Percentiles rank a stretch among this genome's conserved stretches.
phyloP scores from a whole-genome alignment of 2,329 filamentous ascomycete species.

The Trichoderma gracile region DNA sequence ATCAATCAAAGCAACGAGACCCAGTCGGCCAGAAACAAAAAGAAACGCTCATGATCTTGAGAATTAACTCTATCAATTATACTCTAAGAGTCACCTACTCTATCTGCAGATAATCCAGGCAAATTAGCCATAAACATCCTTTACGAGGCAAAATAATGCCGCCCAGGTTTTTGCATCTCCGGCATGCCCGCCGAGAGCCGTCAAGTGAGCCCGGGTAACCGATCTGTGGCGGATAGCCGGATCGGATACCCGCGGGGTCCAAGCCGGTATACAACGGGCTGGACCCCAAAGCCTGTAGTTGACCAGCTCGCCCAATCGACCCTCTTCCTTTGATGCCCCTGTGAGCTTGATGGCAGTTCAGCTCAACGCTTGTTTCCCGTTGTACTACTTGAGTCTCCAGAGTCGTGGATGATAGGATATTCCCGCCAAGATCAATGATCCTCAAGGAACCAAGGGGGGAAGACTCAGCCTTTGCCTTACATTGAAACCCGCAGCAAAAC shows the following conservation, averaged over 20 bases:
- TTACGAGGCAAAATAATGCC: neutral
- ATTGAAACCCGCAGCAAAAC: no score
- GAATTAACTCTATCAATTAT: neutral
- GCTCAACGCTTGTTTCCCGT: no score
- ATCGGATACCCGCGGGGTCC: conserved; percentile 23
- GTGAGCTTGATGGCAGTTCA: no score
- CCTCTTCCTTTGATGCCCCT: neutral
- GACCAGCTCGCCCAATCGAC: conserved; percentile 7
- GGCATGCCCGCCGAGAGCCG: conserved; percentile 2
- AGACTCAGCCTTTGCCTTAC: no score
- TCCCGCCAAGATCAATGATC: neutral
- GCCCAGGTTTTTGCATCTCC: conserved; percentile 11
- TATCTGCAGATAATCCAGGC: neutral
- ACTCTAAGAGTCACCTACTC: neutral
- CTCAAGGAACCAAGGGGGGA: no score
- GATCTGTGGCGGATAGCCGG: conserved; percentile 22
- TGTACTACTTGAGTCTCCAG: neutral
- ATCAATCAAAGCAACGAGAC: no score
- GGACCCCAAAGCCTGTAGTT: neutral
- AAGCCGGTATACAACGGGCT: conserved; percentile 16
- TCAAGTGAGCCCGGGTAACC: conserved; percentile 11
- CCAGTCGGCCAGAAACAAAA: no score
- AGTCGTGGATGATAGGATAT: conserved; percentile 11
- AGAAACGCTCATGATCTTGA: neutral
- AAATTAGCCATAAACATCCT: neutral